Evolutionary conservation across 345 rosid species (phyloP), one percentile per base, ranked within the genome.

Genomic region (Moricandia arvensis): DNA sequence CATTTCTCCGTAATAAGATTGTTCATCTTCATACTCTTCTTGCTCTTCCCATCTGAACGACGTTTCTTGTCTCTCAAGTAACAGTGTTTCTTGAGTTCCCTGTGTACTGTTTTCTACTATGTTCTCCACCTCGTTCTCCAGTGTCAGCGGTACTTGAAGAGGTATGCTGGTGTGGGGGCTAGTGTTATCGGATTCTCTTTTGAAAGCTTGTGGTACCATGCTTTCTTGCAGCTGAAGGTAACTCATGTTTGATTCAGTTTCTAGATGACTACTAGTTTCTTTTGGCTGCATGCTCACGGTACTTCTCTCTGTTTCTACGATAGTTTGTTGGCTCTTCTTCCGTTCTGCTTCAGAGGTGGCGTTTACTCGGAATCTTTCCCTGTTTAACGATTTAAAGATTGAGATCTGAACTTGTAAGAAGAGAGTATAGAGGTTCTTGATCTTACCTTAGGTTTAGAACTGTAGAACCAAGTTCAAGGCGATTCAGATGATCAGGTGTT

Each of bases 371-470:
- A 60, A 7, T 24, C 24, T 78, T 61, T 67, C 74, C 27, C 81
- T 78, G 59, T 35, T 9, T 66, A 27, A 12, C 13, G 33, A 53
- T 12, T n/a, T 27, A 17, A 61, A 38, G 13, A 57, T 5, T 61
- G 26, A 70, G 66, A 60, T 5, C 18, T 17, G 27, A 37, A 27
- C 31, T 24, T 34, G 30, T 51, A 51, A 64, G 45, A 15, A 57
- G 6, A 59, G 0, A 27, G 31, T 47, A 47, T 27, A 72, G 8
- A 66, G 63, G 72, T 18, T 78, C 33, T 76, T 38, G 31, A 62
- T 30, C 24, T 7, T 8, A 78, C 81, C 74, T 72, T 24, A 78
- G 37, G 51, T 77, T 84, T 77, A 60, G 75, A 74, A 87, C 85
- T 30, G 75, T 53, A 29, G 91, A 83, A 18, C 83, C 76, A 35